Evolutionary conservation across 2,329 filamentous ascomycete species (phyloP).

Genomic region (Pyrenochaeta sp.): DNA sequence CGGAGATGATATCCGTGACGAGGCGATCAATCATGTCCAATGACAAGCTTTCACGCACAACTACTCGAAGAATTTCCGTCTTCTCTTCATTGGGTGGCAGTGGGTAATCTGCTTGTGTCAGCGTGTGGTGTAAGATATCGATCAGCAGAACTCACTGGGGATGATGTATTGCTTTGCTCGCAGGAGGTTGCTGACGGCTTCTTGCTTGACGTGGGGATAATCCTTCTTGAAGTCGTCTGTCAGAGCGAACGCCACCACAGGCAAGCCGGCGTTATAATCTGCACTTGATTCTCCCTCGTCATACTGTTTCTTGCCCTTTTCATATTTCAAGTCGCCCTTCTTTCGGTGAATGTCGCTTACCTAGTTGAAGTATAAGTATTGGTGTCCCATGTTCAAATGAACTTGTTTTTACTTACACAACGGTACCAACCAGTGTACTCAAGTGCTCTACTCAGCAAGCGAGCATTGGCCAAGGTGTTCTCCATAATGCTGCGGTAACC

Average conservation of each 20-base stretch:
- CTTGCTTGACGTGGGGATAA: slow-evolving; percentile 70
- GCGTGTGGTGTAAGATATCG: slow-evolving; percentile 5
- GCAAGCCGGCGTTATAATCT: slow-evolving; percentile 69
- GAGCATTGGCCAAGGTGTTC: slow-evolving; percentile 70
- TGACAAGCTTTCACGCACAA: slow-evolving; percentile 72
- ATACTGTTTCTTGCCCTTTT: slow-evolving; percentile 52
- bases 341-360: slow-evolving; percentile 71
- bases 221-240: slow-evolving; percentile 65
- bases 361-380: slow-evolving; percentile 16
- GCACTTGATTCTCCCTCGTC: slow-evolving; percentile 59
- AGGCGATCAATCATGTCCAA: slow-evolving; percentile 71
- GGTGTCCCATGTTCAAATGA: neutral
- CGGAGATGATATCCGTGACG: slow-evolving; percentile 65
- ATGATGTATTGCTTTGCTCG: slow-evolving; percentile 75
- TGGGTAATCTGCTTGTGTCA: slow-evolving; percentile 62
- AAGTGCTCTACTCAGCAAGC: slow-evolving; percentile 67
- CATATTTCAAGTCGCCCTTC: slow-evolving; percentile 55
- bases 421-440: slow-evolving; percentile 59
- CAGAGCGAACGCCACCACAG: slow-evolving; percentile 72
- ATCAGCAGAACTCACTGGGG: slow-evolving; percentile 58
- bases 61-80: slow-evolving; percentile 72
- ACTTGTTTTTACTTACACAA: slow-evolving; percentile 23
- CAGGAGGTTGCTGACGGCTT: slow-evolving; percentile 67
- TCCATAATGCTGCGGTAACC: slow-evolving; percentile 70
- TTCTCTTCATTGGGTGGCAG: slow-evolving; percentile 68